Percentiles rank a stretch among this genome's conserved stretches.
Conservation (phyloP, 2,329 filamentous ascomycete genomes). For the Cylindrodendrum hubeiense region DNA sequence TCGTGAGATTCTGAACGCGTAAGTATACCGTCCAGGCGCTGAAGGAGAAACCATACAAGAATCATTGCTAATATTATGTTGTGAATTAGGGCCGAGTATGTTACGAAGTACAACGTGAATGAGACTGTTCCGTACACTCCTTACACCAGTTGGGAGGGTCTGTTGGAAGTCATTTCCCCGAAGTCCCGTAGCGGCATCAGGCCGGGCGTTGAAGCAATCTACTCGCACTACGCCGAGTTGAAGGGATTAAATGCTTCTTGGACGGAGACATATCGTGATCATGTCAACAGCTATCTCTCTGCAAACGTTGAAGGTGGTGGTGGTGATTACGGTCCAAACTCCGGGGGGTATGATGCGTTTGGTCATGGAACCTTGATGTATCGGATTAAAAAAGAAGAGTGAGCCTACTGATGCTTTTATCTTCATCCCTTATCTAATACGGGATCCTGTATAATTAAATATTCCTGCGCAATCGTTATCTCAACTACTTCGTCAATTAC, state of each 20-base stretch:
- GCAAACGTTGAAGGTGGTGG: constrained; percentile 58
- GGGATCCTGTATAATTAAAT: too few relatives aligned
- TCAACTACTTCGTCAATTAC: too few relatives aligned
- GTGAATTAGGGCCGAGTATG: constrained; percentile 49
- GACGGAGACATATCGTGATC: constrained; percentile 52
- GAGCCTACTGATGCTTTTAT: too few relatives aligned
- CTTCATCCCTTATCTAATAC: too few relatives aligned
- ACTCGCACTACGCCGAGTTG: constrained; percentile 53
- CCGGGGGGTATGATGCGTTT: constrained; percentile 56
- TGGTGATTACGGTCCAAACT: constrained; percentile 55
- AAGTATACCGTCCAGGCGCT: not conserved
- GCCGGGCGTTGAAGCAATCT: constrained; percentile 55
- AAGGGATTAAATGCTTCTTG: constrained; percentile 53
- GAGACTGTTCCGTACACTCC: constrained; percentile 56
- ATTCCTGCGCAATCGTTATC: too few relatives aligned
- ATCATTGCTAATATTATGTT: not conserved
- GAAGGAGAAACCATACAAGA: not conserved
- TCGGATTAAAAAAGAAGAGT: too few relatives aligned
- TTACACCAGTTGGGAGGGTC: constrained; percentile 52
- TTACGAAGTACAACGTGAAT: constrained; percentile 56
- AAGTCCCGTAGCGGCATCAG: constrained; percentile 14
- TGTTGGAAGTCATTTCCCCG: constrained; percentile 47
- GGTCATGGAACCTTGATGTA: constrained; percentile 48
- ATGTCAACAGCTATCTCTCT: constrained; percentile 45
- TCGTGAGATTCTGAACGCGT: constrained; percentile 18